A percentile compares a stretch with the other conserved stretches of the same genome.
Evolutionary conservation across 2,329 filamentous ascomycete genomes (phyloP).

Genomic region (Cercospora brassicicola): DNA sequence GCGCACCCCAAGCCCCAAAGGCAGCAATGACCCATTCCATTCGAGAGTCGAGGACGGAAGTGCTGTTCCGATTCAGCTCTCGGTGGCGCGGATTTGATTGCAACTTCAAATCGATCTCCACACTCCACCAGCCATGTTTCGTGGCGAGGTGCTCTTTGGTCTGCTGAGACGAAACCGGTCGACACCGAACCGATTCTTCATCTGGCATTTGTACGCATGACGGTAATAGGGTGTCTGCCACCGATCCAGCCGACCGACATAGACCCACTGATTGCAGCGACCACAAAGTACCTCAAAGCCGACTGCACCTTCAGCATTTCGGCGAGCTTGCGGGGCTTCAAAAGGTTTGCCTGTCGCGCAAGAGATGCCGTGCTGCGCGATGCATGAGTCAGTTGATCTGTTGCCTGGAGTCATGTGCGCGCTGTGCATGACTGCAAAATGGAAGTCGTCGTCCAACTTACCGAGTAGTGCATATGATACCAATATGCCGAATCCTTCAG

Average conservation of each 20-base stretch:
- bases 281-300: conserved; percentile 79
- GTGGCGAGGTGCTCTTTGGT: conserved; percentile 20
- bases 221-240: conserved; percentile 91
- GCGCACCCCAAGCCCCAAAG: background rate
- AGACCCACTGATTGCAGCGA: conserved; percentile 76
- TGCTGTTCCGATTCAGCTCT: background rate
- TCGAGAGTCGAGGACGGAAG: background rate
- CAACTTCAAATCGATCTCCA: background rate
- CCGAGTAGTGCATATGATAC: conserved; percentile 78
- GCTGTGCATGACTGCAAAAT: background rate
- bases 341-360: conserved; percentile 77
- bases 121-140: background rate
- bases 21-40: background rate
- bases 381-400: conserved; percentile 55
- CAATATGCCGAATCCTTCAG: conserved; percentile 89
- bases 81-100: background rate
- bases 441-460: background rate
- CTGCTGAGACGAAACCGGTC: conserved; percentile 9
- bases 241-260: conserved; percentile 80
- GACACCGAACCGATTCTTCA: conserved; percentile 17
- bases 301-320: conserved; percentile 77
- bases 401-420: conserved; percentile 55
- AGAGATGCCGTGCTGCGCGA: conserved; percentile 13
- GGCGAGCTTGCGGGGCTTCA: conserved; percentile 71
- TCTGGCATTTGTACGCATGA: conserved; percentile 71